phyloP scores from a whole-genome alignment of 225 moss, liverwort and hornwort species.

The Lunularia cruciata region DNA sequence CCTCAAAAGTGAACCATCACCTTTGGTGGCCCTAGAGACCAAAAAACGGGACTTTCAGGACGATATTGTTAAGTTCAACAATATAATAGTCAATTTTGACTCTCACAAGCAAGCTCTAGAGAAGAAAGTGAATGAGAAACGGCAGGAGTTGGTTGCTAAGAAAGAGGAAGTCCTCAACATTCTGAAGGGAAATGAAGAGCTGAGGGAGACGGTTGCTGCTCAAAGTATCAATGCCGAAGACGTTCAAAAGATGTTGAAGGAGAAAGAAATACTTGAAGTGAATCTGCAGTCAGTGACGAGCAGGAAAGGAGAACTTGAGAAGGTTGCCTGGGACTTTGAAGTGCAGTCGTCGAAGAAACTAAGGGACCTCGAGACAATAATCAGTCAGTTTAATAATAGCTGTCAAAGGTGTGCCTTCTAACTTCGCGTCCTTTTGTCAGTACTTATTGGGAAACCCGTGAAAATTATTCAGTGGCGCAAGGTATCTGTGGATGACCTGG shows the following conservation, averaged over 20 bases:
- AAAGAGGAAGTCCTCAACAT: constrained; percentile 64
- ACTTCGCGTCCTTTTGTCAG: background rate
- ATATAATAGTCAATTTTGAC: constrained; percentile 52
- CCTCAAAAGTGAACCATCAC: constrained; percentile 49
- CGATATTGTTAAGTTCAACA: constrained; percentile 71
- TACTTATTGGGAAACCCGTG: too few species aligned
- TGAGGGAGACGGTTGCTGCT: constrained; percentile 57
- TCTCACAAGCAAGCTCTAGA: constrained; percentile 69
- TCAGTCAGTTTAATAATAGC: constrained; percentile 60
- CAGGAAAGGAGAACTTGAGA: constrained; percentile 73
- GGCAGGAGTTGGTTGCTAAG: constrained; percentile 57
- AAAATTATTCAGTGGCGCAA: too few species aligned
- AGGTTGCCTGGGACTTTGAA: constrained; percentile 77
- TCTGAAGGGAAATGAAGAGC: constrained; percentile 59
- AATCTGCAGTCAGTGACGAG: constrained; percentile 54
- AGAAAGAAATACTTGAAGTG: constrained; percentile 67
- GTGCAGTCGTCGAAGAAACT: constrained; percentile 61
- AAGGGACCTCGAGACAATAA: constrained; percentile 64
- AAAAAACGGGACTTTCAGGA: constrained; percentile 66
- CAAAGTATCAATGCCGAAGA: constrained; percentile 74
- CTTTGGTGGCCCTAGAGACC: constrained; percentile 52
- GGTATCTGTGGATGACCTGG: too few species aligned
- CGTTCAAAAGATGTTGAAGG: constrained; percentile 81
- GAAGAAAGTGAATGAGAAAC: constrained; percentile 76
- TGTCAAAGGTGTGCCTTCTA: constrained; percentile 33